Base-by-base conservation (phyloP, 345 rosid species). In the Streptanthus diversifolius region DNA sequence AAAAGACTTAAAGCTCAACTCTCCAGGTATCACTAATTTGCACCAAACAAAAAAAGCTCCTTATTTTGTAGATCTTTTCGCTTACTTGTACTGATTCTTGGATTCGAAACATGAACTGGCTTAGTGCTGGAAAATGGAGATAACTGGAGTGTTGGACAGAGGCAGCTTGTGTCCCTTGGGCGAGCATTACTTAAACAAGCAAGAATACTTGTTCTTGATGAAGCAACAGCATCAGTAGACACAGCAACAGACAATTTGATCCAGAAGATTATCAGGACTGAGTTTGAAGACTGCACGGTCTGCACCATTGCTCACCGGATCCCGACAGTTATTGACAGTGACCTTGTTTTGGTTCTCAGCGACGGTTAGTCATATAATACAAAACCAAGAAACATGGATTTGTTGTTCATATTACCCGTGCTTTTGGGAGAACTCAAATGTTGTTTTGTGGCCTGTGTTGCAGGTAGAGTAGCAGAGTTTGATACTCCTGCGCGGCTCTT, bases 81-180 rank as follows among this genome's bases (percentile, higher is more conserved):
- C 8, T n/a, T 60, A 47, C 35, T 53, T 57, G 25, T 43, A 43
- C 74, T 75, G 52, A 45, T 43, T 17, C 17, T 51, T 35, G 37
- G 63, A n/a, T 49, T 8, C 1, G 57, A 78, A 39, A 13, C 36
- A 43, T 77, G 69, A 62, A 68, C 7, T 36, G 51, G 40, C 77
- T 51, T 80, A 95, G 99, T 95, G 54, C 63, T 88, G 68, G 99
- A 95, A 80, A 95, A 84, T 81, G 99, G 99, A 80, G 99, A 95
- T 72, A 95, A 95, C 84, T 95, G 99, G 99, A 95, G 99, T 73
- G 96, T 95, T 72, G 99, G 99, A 52, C 98, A 95, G 70, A 80
- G 98, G 63, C 99, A 95, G 78, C 91, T 95, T 48, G 96, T 95
- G 77, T 85, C 98, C 45, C 81, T 95, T 5, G 99, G 99, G 19